These are phyloP conservation scores for Suhomyces chickasaworum DNA, from an alignment of 1,139 yeast species.

Conservation along the genomic window DNA sequence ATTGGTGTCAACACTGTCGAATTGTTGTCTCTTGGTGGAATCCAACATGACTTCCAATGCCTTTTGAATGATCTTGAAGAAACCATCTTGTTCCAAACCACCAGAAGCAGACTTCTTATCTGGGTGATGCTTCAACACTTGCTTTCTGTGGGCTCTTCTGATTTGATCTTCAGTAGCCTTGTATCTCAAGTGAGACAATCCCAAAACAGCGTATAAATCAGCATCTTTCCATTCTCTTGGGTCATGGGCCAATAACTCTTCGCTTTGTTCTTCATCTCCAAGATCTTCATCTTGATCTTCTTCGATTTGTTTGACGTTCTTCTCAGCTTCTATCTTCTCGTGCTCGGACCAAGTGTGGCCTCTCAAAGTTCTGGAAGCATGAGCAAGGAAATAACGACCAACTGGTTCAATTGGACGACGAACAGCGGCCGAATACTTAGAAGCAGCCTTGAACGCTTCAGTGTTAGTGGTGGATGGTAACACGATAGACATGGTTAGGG, in stretches of 20 bases:
- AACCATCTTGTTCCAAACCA: conserved; percentile 90
- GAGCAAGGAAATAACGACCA: conserved; percentile 94
- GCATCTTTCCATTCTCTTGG: conserved; percentile 98
- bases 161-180: conserved; percentile 91
- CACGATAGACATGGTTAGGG: conserved; percentile 36
- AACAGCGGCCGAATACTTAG: conserved; percentile 62
- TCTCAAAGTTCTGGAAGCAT: conserved; percentile 92
- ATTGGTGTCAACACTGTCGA: conserved; percentile 88
- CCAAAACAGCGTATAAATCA: conserved; percentile 94
- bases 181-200: conserved; percentile 88
- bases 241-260: conserved; percentile 78
- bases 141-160: conserved; percentile 95
- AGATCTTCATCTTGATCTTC: conserved; percentile 70
- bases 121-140: conserved; percentile 96
- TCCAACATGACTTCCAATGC: conserved; percentile 91
- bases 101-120: conserved; percentile 92
- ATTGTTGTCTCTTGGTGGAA: conserved; percentile 84
- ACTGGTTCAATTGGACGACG: conserved; percentile 95
- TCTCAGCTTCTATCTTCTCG: conserved; percentile 91
- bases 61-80: conserved; percentile 96
- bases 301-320: conserved; percentile 75
- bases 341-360: conserved; percentile 99
- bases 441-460: conserved; percentile 53
- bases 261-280: conserved; percentile 77
- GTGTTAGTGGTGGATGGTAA: conserved; percentile 47